Percentiles rank a stretch among this genome's conserved stretches.
phyloP scores from a whole-genome alignment of 139 green algal genomes.

The Chlorella sorokiniana region DNA sequence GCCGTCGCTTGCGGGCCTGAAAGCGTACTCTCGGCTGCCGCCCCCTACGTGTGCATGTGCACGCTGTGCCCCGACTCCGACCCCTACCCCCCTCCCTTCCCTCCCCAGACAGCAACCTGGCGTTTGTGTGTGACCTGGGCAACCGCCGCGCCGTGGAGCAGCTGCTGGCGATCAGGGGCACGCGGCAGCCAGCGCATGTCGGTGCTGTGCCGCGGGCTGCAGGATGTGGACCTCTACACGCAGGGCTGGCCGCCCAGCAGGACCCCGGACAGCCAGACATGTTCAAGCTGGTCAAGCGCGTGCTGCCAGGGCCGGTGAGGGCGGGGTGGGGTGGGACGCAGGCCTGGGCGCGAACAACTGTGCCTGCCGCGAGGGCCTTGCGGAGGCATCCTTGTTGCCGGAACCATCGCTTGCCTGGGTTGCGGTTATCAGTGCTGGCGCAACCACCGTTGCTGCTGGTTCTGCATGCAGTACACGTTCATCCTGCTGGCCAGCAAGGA shows the following conservation, averaged over 20 bases:
- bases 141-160: slow-evolving; percentile 68
- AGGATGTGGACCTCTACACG: slow-evolving; percentile 51
- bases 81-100: not conserved
- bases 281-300: slow-evolving; percentile 70
- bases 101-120: slow-evolving; percentile 71
- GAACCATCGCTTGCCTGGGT: too few relatives aligned
- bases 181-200: slow-evolving; percentile 74
- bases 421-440: too few relatives aligned
- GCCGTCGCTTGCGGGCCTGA: too few relatives aligned
- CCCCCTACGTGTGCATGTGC: not conserved
- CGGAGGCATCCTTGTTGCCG: not conserved
- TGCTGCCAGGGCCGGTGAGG: slow-evolving; percentile 80
- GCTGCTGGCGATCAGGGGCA: slow-evolving; percentile 77
- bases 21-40: too few relatives aligned
- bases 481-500: slow-evolving; percentile 86
- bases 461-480: slow-evolving; percentile 80
- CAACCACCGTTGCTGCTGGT: not conserved
- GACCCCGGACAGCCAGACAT: slow-evolving; percentile 64
- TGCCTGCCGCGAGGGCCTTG: too few relatives aligned
- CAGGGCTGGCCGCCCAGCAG: slow-evolving; percentile 73
- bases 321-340: not conserved
- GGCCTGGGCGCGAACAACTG: too few relatives aligned
- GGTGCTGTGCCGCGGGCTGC: slow-evolving; percentile 71
- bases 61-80: not conserved
- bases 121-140: slow-evolving; percentile 80